phyloP scores from a whole-genome alignment of 768 basidiomycete genomes.

The Erythrobasidium yunnanense region DNA sequence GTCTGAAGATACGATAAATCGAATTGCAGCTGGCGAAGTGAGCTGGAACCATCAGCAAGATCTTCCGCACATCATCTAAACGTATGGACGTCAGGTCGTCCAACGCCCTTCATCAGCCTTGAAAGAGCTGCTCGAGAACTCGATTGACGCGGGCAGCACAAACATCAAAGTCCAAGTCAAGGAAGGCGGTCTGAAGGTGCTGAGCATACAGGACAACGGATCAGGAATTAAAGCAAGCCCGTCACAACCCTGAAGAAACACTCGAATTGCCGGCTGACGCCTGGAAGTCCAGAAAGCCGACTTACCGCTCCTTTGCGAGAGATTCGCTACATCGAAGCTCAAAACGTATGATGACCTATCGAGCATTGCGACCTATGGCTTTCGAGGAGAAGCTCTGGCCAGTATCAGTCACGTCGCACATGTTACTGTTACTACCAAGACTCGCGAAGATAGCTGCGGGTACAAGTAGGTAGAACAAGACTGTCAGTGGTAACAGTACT shows the following conservation, averaged over 20 bases:
- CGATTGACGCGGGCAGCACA: constrained; percentile 82
- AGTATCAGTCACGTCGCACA: constrained; percentile 90
- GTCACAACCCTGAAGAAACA: too few relatives aligned
- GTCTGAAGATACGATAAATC: constrained; percentile 72
- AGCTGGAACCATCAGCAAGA: constrained; percentile 20
- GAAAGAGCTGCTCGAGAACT: constrained; percentile 90
- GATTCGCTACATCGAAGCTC: constrained; percentile 92
- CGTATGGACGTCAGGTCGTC: constrained; percentile 53
- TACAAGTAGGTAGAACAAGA: constrained; percentile 82
- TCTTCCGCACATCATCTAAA: neutral
- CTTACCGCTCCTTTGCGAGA: constrained; percentile 77
- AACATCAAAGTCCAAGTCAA: constrained; percentile 78
- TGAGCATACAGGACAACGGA: constrained; percentile 95
- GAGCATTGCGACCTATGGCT: constrained; percentile 80
- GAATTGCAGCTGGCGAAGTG: constrained; percentile 64
- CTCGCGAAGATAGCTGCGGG: constrained; percentile 64
- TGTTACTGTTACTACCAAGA: constrained; percentile 82
- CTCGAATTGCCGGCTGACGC: too few relatives aligned
- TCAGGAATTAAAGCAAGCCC: constrained; percentile 80
- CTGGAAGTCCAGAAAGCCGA: constrained; percentile 86
- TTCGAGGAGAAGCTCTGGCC: constrained; percentile 91
- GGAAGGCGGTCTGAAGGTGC: constrained; percentile 86
- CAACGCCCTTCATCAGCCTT: constrained; percentile 85
- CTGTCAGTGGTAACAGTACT: neutral
- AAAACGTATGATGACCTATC: constrained; percentile 73